Evolutionary conservation across 495 filamentous ascomycete species (phyloP), one percentile per base, ranked within the genome.

Genomic region (Neurospora sp.): DNA sequence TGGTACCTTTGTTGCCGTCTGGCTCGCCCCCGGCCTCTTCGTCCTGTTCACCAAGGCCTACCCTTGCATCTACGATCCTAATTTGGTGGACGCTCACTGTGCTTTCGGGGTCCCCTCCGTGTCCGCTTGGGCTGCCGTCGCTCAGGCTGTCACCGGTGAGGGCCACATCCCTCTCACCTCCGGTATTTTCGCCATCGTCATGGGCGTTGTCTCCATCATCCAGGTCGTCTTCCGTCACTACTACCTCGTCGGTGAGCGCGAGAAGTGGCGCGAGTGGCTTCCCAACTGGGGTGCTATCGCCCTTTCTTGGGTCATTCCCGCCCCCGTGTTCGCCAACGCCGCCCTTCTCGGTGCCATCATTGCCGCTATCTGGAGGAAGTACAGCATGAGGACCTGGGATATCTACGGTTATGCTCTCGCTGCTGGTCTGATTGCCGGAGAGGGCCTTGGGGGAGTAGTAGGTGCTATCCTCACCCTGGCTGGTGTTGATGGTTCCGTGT

Each of bases 211-310:
- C 48, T 84, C 82, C 70, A 80, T 84, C 39, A 41, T 73, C n/a
- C 84, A 86, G 75, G 88, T 88, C 9, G 35, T 90, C 38, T 44
- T 91, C 74, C 83, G 88, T 65, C 87, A 90, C 81, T 88, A 85
- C 80, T 88, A 82, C 73, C 84, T 89, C 40, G 82, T 83, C 27
- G 80, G 80, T 18, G 46, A 75, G 39, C 78, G 80, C 22, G 79
- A 79, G 44, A 89, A 87, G 81, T 86, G 86, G 73, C 85, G 87
- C 61, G 76, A 80, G 42, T 92, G 85, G 73, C 83, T 90, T 22
- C 90, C 90, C 65, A 92, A 91, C 84, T 90, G 90, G 85, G 89
- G 89, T 77, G 88, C 87, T 31, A 85, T 91, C 53, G 89, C 86
- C 9, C 81, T 91, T 41, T 87, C 89, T 4, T 91, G 89, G 77